These are phyloP conservation scores for Aspergillus incahuasiensis DNA, from an alignment of 495 filamentous ascomycete genomes.

Conservation along the genomic window DNA sequence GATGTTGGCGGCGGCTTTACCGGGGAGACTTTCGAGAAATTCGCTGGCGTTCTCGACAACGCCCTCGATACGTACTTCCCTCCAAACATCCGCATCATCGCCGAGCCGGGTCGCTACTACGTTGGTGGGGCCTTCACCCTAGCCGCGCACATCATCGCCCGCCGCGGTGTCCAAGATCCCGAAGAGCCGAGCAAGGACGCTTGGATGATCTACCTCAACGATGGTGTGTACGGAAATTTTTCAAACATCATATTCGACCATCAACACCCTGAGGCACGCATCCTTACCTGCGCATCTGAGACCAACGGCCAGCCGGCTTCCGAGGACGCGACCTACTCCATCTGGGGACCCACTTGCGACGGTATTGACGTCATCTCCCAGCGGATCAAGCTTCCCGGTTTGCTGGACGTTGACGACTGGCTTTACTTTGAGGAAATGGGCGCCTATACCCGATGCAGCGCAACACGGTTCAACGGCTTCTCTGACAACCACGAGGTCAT, in stretches of 20 bases:
- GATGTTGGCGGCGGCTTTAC: constrained; percentile 95
- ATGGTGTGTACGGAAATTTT: constrained; percentile 97
- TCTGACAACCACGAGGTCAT: constrained; percentile 85
- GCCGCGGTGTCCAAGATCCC: constrained; percentile 71
- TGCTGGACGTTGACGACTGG: constrained; percentile 91
- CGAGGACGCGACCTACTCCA: constrained; percentile 64
- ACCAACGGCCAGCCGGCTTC: constrained; percentile 46
- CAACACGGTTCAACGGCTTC: constrained; percentile 98
- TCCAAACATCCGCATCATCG: constrained; percentile 79
- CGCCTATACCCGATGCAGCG: constrained; percentile 95
- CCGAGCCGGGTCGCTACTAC: constrained; percentile 94
- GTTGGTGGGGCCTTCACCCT: constrained; percentile 89
- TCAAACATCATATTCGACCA: constrained; percentile 99
- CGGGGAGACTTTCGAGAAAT: constrained; percentile 82
- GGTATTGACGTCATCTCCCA: constrained; percentile 89
- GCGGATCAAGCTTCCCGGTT: constrained; percentile 64
- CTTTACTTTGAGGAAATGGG: constrained; percentile 98
- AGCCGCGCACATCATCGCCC: constrained; percentile 92
- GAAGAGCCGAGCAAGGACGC: constrained; percentile 51
- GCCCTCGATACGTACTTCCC: constrained; percentile 88
- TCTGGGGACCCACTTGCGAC: constrained; percentile 98
- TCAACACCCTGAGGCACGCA: constrained; percentile 80
- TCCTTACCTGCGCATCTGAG: constrained; percentile 59
- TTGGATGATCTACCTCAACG: constrained; percentile 96
- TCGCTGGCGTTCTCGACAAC: constrained; percentile 73